phyloP scores from a whole-genome alignment of 768 basidiomycete species.

The Phlebiopsis flavidoalba region DNA sequence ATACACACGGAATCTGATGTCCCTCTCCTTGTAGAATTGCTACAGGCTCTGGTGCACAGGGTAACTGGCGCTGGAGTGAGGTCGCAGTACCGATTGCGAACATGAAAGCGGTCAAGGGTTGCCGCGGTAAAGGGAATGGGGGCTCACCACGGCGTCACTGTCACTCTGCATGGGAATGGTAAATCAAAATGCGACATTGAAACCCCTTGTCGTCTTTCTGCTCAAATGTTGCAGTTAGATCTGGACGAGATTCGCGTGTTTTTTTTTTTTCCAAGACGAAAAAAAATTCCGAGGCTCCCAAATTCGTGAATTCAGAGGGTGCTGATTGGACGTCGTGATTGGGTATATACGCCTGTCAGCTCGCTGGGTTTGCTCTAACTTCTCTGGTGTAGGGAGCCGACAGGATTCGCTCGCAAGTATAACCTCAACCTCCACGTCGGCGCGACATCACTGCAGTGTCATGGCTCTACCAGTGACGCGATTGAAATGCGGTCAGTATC shows the following conservation, averaged over 20 bases:
- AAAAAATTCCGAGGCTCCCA: no score
- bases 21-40: background rate
- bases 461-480: background rate
- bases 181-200: no score
- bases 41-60: background rate
- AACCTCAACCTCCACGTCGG: background rate
- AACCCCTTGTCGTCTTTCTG: no score
- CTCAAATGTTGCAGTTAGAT: background rate
- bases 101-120: background rate
- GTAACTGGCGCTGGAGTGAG: background rate
- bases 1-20: background rate
- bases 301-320: background rate
- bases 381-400: background rate
- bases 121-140: no score
- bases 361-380: background rate
- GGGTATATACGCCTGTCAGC: background rate
- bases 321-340: background rate
- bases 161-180: no score
- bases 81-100: background rate
- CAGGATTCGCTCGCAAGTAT: background rate
- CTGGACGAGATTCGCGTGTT: background rate
- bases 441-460: constrained; percentile 1
- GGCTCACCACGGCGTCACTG: no score
- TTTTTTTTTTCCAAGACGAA: constrained; percentile 2
- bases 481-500: background rate